Evolutionary conservation across 129 eudicot species (phyloP), one percentile per base, ranked within the genome.

Genomic region (Artemisia annua): DNA sequence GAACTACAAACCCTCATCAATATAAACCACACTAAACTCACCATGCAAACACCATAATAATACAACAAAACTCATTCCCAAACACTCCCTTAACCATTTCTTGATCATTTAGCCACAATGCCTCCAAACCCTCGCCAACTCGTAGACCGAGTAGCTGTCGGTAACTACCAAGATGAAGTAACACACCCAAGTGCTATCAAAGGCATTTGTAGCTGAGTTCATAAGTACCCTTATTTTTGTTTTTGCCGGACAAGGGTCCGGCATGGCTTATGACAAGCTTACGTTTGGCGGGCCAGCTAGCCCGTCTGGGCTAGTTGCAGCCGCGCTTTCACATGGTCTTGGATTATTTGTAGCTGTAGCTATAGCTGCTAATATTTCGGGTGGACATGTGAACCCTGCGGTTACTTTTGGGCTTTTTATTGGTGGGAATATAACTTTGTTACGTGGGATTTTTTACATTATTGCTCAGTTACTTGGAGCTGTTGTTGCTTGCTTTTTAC

Each of bases 371-470:
- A 85, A 85, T 51, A 66, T 85, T 59, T 85, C 90, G 65, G 90
- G 90, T 13, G 90, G 90, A 48, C 90, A 85, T 49, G 90, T 85
- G 22, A 85, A 85, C 80, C 89, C 89, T n/a, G 89, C 89, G 5
- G 89, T 85, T 15, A 85, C 89, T 17, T 85, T 85, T 35, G 89
- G 90, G 0, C 74, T 82, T 19, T 82, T 80, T 22, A 48, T 85
- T 51, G 90, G 90, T 7, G 90, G 90, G 3, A 80, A 85, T 44
- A 71, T 85, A 7, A 82, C 87, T 2, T 69, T 85, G 43, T 43
- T 85, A 10, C 83, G 85, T 13, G 90, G 80, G 1, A 2, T 80
- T 11, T 75, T 73, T 7, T 85, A 85, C 59, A 75, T 79, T 56
- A 64, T 85, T 63, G 90, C 87, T 5, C 90, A 86, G 83, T 51